A percentile compares a stretch with the other conserved stretches of the same genome.
Conservation (phyloP, 306 rosid species). For the Macrotyloma uniflorum region DNA sequence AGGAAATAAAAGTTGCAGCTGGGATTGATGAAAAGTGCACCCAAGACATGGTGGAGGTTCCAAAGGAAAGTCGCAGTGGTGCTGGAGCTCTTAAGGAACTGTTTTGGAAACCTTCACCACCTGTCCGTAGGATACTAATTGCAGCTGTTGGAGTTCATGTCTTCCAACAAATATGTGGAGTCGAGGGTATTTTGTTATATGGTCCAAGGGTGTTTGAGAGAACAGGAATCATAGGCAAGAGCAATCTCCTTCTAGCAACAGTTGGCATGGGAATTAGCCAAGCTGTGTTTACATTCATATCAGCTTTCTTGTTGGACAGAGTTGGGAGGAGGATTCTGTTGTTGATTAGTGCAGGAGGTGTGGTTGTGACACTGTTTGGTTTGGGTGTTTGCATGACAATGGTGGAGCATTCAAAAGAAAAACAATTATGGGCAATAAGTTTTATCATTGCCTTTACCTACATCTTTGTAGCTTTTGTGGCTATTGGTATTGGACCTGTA, state of each 20-base stretch:
- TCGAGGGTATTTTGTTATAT: constrained; percentile 60
- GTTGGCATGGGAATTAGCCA: constrained; percentile 70
- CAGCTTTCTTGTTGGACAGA: constrained; percentile 51
- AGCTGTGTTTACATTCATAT: constrained; percentile 42
- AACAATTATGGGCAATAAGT: constrained; percentile 50
- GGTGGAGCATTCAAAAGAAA: constrained; percentile 46
- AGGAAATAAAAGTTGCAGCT: constrained; percentile 59
- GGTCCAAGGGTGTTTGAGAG: constrained; percentile 71
- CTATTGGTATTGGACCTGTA: constrained; percentile 71
- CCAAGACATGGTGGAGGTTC: constrained; percentile 43
- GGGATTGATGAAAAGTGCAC: constrained; percentile 57
- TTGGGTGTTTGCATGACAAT: constrained; percentile 57
- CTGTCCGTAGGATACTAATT: constrained; percentile 62
- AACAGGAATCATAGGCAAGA: constrained; percentile 56
- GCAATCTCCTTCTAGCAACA: constrained; percentile 58
- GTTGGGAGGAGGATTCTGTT: constrained; percentile 48
- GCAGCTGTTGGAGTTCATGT: constrained; percentile 70
- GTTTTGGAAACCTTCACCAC: constrained; percentile 49
- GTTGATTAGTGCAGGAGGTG: constrained; percentile 57
- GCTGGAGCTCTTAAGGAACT: constrained; percentile 64
- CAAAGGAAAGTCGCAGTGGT: constrained; percentile 17
- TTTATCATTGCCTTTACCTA: constrained; percentile 47
- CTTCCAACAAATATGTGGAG: constrained; percentile 60
- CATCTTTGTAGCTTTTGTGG: constrained; percentile 52
- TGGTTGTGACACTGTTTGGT: constrained; percentile 35